These are phyloP conservation scores for Colletotrichum navitas DNA, from an alignment of 2,329 filamentous ascomycete species.

Conservation along the genomic window DNA sequence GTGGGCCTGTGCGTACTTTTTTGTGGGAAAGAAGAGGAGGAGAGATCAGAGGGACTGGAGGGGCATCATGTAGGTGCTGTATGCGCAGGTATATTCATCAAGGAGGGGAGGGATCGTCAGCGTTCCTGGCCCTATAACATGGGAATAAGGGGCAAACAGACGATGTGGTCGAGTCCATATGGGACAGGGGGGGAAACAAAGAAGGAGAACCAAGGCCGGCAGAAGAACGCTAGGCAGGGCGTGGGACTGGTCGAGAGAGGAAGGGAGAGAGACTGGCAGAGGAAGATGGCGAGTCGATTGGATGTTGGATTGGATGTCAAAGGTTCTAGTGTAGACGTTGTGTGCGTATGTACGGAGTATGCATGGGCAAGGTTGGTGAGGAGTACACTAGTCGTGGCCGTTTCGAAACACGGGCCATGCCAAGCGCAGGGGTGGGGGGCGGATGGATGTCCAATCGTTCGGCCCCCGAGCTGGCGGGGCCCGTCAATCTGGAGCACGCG, in stretches of 20 bases:
- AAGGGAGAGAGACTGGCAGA: slow-evolving; percentile 14
- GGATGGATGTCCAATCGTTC: slow-evolving; percentile 33
- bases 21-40: background rate
- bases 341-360: no score
- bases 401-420: slow-evolving; percentile 40
- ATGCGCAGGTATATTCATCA: background rate
- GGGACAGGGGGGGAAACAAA: background rate
- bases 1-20: slow-evolving; percentile 30
- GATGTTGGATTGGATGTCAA: slow-evolving; percentile 33
- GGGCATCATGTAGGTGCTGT: slow-evolving; percentile 8
- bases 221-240: background rate
- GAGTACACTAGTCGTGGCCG: background rate
- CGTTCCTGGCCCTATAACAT: slow-evolving; percentile 5
- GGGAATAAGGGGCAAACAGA: background rate
- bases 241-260: background rate
- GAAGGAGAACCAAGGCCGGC: background rate
- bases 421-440: slow-evolving; percentile 26
- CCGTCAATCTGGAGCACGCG: slow-evolving; percentile 37
- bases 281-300: slow-evolving; percentile 25
- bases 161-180: background rate
- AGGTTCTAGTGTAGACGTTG: slow-evolving; percentile 23
- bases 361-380: background rate
- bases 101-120: slow-evolving; percentile 18
- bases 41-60: background rate
- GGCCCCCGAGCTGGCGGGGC: slow-evolving; percentile 30